Evolutionary conservation across 441 rosid genomes (phyloP).

Genomic region (Breynia disticha): DNA sequence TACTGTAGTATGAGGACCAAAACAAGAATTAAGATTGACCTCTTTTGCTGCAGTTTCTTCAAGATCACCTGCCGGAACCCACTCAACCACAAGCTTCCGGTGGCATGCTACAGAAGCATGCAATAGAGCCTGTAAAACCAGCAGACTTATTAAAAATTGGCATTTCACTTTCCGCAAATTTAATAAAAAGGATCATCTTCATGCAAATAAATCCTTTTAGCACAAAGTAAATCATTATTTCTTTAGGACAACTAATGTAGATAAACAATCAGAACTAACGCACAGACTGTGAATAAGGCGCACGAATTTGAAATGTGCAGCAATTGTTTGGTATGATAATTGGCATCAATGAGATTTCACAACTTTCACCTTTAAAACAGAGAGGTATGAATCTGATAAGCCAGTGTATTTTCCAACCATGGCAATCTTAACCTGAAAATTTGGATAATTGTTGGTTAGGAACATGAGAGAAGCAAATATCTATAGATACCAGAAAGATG

Average conservation of each 20-base stretch:
- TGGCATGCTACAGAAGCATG: slow-evolving; percentile 68
- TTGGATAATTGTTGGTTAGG: slow-evolving; percentile 8
- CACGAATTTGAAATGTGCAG: not conserved
- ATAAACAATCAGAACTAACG: not conserved
- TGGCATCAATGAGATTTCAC: not conserved
- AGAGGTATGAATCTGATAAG: slow-evolving; percentile 69
- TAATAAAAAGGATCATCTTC: not conserved
- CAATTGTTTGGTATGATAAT: not conserved
- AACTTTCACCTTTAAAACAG: slow-evolving; percentile 56
- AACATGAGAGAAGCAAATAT: not conserved
- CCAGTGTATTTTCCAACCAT: slow-evolving; percentile 81
- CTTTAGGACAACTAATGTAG: not conserved
- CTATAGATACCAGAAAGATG: not conserved
- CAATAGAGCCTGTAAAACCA: slow-evolving; percentile 58
- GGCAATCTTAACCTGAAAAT: slow-evolving; percentile 54
- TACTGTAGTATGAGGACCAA: not conserved
- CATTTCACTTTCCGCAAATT: not conserved
- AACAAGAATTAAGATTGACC: slow-evolving; percentile 22
- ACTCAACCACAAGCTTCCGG: slow-evolving; percentile 59
- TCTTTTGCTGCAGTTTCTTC: slow-evolving; percentile 46
- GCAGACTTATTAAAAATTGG: not conserved
- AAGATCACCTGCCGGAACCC: slow-evolving; percentile 86
- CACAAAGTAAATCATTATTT: too few species aligned
- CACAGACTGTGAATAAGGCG: not conserved
- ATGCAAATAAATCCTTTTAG: not conserved